A percentile compares a stretch with the other conserved stretches of the same genome.
These are phyloP conservation scores for Tuber calosporum DNA, from an alignment of 495 filamentous ascomycete species.

Conservation along the genomic window DNA sequence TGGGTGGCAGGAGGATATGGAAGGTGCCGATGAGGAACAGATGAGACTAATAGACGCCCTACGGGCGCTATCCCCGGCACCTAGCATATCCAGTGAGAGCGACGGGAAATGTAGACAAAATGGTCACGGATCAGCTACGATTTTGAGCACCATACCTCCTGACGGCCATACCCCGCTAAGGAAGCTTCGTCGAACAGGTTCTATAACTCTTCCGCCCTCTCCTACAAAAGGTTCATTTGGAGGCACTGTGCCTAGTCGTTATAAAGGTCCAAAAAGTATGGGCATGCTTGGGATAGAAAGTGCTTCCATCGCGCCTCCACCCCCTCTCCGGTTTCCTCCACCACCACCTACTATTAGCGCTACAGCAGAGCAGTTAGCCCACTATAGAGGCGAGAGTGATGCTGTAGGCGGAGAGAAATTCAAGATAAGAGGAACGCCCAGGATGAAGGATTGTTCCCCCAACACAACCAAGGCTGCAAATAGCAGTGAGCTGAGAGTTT, in stretches of 20 bases:
- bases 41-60: not conserved
- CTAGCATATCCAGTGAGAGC: not conserved
- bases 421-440: slow-evolving; percentile 30
- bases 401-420: slow-evolving; percentile 7
- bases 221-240: not conserved
- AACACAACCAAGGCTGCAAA: slow-evolving; percentile 14
- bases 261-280: not conserved
- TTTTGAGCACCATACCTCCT: not conserved
- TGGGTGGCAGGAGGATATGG: not conserved
- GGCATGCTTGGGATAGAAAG: not conserved
- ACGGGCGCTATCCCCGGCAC: not conserved
- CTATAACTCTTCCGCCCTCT: not conserved
- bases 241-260: not conserved
- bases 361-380: slow-evolving; percentile 18
- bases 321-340: not conserved
- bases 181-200: not conserved
- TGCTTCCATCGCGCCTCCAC: not conserved
- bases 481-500: slow-evolving; percentile 6
- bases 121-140: not conserved
- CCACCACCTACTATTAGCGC: not conserved
- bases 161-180: not conserved
- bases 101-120: not conserved
- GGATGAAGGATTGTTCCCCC: slow-evolving; percentile 26
- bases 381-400: not conserved
- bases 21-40: not conserved